Base-by-base conservation (phyloP, 1,284 basidiomycete species). In the Rhodotorula sp. region DNA sequence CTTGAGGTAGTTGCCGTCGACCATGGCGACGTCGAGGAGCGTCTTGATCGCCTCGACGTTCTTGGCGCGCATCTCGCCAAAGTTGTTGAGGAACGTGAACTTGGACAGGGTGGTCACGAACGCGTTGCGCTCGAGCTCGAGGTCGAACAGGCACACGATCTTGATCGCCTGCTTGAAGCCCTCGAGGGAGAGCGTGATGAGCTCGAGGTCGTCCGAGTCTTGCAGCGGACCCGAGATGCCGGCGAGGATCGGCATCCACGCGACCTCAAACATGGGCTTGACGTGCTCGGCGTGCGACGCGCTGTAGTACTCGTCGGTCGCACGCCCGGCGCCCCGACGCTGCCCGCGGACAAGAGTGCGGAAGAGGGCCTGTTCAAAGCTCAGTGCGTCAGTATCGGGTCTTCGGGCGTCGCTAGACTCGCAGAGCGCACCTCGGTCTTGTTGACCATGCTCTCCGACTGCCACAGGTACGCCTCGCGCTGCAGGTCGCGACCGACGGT, bases 31-130 rank as follows among this genome's bases (percentile, higher is more conserved):
- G 79, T 97, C 95, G 41, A 98, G 84, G 69, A 98, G 84, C 5
- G 92, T 85, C 82, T 97, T 97, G 83, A 98, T 97, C 4, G 95
- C 95, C 80, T 97, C 95, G 88, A 98, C 95, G 80, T 97, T 97
- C 85, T 97, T 97, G 52, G 92, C 87, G 83, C 93, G 95, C 95
- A 98, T 98, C 84, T 97, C 95, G 66, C 92, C 92, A 13, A 97
- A 83, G 79, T 98, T 97, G 82, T 92, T 97, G 73, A 97, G 85
- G 85, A 95, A 97, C 1, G 95, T 98, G 81, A 97, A 97, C 81
- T 97, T 98, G 59, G 87, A 89, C n/a, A 98, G 85, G 0, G 95
- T 98, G n/a, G 93, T 93, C 48, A 98, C 92, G 80, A 97, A 98
- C 0, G 94, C 95, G 79, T 97, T 97, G 27, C 95, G 89, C 80